Conservation (phyloP, 129 eudicot species). For the Pulicaria dysenterica region DNA sequence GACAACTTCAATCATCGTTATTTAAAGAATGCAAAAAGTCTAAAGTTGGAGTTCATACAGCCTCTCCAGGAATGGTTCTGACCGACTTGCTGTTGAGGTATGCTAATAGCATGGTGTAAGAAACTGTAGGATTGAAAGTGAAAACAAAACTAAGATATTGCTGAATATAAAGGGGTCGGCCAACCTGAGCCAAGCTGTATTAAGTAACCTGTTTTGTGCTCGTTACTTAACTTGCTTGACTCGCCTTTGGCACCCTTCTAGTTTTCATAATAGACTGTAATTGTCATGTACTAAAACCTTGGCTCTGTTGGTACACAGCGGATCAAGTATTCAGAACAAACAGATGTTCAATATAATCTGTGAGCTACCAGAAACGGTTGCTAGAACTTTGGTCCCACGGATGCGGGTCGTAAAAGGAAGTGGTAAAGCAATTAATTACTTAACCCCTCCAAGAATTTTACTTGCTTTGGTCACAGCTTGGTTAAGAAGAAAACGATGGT, state of each 20-base stretch:
- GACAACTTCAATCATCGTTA: slow-evolving; percentile 82
- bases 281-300: neutral
- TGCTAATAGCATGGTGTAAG: neutral
- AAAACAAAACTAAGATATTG: too few species aligned
- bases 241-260: neutral
- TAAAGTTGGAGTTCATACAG: slow-evolving; percentile 79
- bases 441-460: slow-evolving; percentile 88
- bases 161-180: too few species aligned
- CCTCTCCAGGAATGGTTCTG: slow-evolving; percentile 95
- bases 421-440: slow-evolving; percentile 79
- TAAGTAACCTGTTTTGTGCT: neutral
- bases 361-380: slow-evolving; percentile 96
- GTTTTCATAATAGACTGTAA: neutral
- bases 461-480: slow-evolving; percentile 88
- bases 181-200: neutral
- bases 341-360: slow-evolving; percentile 97
- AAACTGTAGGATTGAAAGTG: too few species aligned
- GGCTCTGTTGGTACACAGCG: slow-evolving; percentile 54
- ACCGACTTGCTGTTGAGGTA: slow-evolving; percentile 82
- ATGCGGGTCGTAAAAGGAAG: slow-evolving; percentile 95
- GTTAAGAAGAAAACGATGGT: slow-evolving; percentile 84
- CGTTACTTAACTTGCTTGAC: neutral
- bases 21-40: slow-evolving; percentile 60
- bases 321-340: slow-evolving; percentile 81
- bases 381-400: slow-evolving; percentile 90